A percentile compares a stretch with the other conserved stretches of the same genome.
Conservation (phyloP, 345 rosid species). For the Rhodomyrtus tomentosa region DNA sequence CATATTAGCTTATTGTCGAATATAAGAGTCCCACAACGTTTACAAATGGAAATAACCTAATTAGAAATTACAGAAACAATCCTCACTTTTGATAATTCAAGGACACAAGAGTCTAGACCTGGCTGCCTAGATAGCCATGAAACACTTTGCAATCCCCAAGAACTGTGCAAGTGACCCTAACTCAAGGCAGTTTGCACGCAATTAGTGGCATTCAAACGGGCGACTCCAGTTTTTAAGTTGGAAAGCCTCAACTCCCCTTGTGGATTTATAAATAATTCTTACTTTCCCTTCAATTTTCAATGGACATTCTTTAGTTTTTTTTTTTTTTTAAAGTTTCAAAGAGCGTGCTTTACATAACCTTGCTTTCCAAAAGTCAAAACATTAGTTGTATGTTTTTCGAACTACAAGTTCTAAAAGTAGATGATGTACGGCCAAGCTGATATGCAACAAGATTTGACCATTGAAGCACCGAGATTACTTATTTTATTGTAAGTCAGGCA, state of each 20-base stretch:
- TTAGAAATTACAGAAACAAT: neutral
- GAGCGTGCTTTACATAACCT: neutral
- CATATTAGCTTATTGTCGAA: neutral
- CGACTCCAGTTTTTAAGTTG: neutral
- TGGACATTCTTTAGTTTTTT: neutral
- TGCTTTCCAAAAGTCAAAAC: neutral
- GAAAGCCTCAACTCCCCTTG: neutral
- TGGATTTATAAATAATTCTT: neutral
- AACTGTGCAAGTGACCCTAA: neutral
- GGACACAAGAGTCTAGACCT: neutral
- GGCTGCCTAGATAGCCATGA: neutral
- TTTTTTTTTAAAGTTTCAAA: too few relatives aligned
- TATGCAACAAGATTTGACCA: neutral
- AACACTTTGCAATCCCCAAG: neutral
- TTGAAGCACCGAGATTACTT: neutral
- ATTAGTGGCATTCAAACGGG: neutral
- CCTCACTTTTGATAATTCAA: neutral
- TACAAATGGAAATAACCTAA: neutral
- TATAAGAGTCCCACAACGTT: neutral
- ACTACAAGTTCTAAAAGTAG: neutral
- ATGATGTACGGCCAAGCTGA: neutral
- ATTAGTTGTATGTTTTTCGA: neutral
- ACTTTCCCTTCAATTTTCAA: neutral
- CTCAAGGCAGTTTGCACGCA: rapidly evolving
- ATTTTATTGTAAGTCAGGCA: neutral